Evolutionary conservation across 108 stramenopile genomes (phyloP).

Genomic region (Nitzschia inconspicua): DNA sequence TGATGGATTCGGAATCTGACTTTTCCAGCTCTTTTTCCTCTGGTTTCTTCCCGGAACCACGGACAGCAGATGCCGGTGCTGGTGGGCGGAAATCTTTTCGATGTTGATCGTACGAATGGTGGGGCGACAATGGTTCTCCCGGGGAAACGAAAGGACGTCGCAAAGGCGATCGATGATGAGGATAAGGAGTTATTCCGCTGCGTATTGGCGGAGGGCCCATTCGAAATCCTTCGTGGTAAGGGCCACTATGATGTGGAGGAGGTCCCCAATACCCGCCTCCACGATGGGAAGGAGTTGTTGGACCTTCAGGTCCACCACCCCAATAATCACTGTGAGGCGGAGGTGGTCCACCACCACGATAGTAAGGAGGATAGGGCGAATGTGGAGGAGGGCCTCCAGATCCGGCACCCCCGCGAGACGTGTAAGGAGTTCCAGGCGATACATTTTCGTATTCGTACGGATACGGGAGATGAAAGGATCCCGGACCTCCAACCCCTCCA

Average conservation of each 20-base stretch:
- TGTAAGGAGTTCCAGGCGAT: slow-evolving; percentile 1
- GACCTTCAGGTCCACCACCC: too few species aligned
- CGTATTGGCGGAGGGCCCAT: not conserved
- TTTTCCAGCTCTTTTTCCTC: not conserved
- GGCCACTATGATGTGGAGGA: not conserved
- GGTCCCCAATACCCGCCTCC: not conserved
- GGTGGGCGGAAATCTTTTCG: slow-evolving; percentile 12
- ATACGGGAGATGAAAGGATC: not conserved
- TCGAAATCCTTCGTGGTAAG: not conserved
- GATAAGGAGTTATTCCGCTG: too few species aligned
- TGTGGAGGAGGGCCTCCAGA: slow-evolving; percentile 1
- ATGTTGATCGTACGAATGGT: not conserved
- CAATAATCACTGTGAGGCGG: too few species aligned
- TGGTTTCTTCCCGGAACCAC: not conserved
- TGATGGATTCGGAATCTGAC: not conserved
- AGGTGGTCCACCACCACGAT: slow-evolving; percentile 1
- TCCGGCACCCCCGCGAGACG: not conserved
- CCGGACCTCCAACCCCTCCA: not conserved
- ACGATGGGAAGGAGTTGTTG: not conserved
- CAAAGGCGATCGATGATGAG: too few species aligned
- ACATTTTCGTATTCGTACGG: slow-evolving; percentile 1
- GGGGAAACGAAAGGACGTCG: not conserved
- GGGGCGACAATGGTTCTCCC: not conserved
- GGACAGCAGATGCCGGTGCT: not conserved
- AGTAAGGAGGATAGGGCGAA: not conserved